Conservation (phyloP, 192 early-diverging fungal genomes). For the Rhizoclosmatium sp. region DNA sequence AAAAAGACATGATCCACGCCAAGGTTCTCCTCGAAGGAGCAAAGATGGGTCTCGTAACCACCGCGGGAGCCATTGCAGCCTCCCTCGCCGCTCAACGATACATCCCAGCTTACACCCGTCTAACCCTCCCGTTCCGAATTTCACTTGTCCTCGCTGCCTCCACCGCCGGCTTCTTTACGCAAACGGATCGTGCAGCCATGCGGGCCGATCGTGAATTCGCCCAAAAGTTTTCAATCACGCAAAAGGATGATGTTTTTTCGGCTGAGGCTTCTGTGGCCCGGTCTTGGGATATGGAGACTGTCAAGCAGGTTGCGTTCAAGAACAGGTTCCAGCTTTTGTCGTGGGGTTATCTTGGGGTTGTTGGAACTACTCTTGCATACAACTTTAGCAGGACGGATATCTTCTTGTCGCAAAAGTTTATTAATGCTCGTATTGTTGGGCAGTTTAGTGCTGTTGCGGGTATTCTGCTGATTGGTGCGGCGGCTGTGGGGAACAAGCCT, state of each 20-base stretch:
- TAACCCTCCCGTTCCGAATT: constrained; percentile 37
- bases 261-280: not conserved
- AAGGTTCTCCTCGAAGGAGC: constrained; percentile 23
- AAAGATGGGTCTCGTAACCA: constrained; percentile 9
- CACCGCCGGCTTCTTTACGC: constrained; percentile 46
- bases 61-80: constrained; percentile 4
- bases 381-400: constrained; percentile 13
- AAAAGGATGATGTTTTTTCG: constrained; percentile 11
- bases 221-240: constrained; percentile 38
- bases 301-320: constrained; percentile 7
- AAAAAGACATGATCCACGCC: constrained; percentile 20
- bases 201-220: constrained; percentile 40
- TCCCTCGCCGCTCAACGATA: constrained; percentile 16
- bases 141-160: constrained; percentile 27
- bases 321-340: constrained; percentile 4
- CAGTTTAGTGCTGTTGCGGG: constrained; percentile 28
- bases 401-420: constrained; percentile 28
- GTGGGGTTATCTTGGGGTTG: not conserved
- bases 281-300: not conserved
- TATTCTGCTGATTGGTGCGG: constrained; percentile 18
- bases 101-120: constrained; percentile 32
- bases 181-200: constrained; percentile 45
- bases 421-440: constrained; percentile 24
- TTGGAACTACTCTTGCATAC: constrained; percentile 20
- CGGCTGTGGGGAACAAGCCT: not conserved